These are phyloP conservation scores for Tetramitus jugosus DNA, from an alignment of 208 protist species.

Conservation along the genomic window DNA sequence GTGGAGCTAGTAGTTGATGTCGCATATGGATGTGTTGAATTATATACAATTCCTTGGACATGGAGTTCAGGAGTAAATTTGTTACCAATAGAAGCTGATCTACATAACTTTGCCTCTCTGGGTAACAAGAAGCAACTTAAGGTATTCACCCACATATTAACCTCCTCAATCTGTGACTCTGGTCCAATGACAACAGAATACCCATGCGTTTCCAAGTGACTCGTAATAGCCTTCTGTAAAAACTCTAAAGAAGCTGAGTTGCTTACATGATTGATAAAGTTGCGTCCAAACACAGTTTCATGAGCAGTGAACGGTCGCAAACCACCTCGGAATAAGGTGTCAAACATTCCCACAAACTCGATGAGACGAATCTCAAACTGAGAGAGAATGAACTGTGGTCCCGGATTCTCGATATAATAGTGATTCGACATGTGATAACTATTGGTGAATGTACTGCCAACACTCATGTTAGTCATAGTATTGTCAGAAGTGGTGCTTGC, in stretches of 20 bases:
- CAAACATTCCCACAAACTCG: not conserved
- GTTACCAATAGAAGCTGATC: not conserved
- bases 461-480: no score
- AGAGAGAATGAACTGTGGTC: no score
- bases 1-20: not conserved
- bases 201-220: slow-evolving; percentile 8
- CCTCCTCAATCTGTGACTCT: not conserved
- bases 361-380: not conserved
- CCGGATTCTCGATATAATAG: no score
- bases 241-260: not conserved
- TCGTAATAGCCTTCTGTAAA: not conserved
- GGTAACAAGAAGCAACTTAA: not conserved
- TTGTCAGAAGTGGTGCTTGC: no score
- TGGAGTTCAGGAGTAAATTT: not conserved
- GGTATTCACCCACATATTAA: slow-evolving; percentile 15
- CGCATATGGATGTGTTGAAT: not conserved
- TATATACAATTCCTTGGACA: not conserved
- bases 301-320: not conserved
- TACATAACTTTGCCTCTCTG: not conserved
- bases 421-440: no score
- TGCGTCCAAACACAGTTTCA: not conserved
- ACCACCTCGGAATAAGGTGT: not conserved
- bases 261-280: not conserved
- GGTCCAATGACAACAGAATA: slow-evolving; percentile 11
- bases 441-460: no score